Conservation (phyloP, 2,329 filamentous ascomycete species). For the Fusarium solani-melongenae region DNA sequence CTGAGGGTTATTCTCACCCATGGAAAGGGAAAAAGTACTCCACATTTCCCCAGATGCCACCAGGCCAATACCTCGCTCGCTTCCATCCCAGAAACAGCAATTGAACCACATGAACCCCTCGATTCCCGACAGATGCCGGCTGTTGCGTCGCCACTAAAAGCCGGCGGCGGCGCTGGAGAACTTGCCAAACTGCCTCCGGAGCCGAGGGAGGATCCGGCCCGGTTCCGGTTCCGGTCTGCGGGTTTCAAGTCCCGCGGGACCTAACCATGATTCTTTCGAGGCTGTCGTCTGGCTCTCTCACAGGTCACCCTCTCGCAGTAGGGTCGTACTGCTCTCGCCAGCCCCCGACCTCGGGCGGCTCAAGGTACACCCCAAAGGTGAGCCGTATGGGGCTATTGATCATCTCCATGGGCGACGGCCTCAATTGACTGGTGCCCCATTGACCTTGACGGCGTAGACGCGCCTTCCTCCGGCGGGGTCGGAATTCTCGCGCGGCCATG, state of each 20-base stretch:
- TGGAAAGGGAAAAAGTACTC: not conserved
- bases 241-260: conserved; percentile 9
- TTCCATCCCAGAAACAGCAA: conserved; percentile 21
- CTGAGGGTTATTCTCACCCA: not conserved
- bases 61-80: conserved; percentile 2
- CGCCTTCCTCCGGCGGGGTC: conserved; percentile 29
- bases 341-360: conserved; percentile 32
- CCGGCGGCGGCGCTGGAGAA: conserved; percentile 22
- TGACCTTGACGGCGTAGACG: conserved; percentile 6
- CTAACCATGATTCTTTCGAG: not conserved
- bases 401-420: not conserved
- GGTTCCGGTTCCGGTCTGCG: conserved; percentile 38
- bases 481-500: conserved; percentile 34
- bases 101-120: conserved; percentile 19
- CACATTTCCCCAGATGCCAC: conserved; percentile 25
- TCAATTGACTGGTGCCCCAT: not conserved
- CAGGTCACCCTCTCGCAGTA: not conserved
- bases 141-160: conserved; percentile 16
- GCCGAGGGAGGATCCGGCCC: conserved; percentile 24
- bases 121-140: conserved; percentile 39
- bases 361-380: conserved; percentile 7
- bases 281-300: conserved; percentile 1
- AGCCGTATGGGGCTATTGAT: not conserved
- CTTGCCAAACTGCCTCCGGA: conserved; percentile 12
- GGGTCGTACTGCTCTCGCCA: conserved; percentile 5